phyloP scores from a whole-genome alignment of 495 filamentous ascomycete species.

The Hyphodiscus hymeniophilus region DNA sequence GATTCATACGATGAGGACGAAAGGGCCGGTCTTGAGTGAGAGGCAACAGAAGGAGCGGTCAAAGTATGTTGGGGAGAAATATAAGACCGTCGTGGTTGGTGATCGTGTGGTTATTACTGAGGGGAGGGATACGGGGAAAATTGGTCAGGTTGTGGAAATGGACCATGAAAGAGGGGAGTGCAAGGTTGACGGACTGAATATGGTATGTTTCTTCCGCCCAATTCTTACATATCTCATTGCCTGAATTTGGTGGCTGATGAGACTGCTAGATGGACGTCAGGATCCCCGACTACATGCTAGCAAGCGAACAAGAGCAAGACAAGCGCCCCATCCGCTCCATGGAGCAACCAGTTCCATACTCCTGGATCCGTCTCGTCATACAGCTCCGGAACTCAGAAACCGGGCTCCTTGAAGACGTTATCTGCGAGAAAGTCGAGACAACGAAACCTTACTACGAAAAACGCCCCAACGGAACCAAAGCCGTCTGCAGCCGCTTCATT shows the following conservation, averaged over 20 bases:
- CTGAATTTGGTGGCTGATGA: no score
- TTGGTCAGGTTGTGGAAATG: conserved; percentile 58
- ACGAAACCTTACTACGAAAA: conserved; percentile 29
- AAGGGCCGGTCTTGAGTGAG: conserved; percentile 14
- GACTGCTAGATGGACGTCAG: conserved; percentile 44
- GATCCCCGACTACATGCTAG: conserved; percentile 46
- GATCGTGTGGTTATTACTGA: conserved; percentile 75
- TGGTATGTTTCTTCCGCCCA: conserved; percentile 42
- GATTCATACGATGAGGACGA: conserved; percentile 2
- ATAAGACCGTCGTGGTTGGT: conserved; percentile 54
- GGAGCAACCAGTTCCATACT: conserved; percentile 50
- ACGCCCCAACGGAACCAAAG: conserved; percentile 14
- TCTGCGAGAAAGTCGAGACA: conserved; percentile 59
- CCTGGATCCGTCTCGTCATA: conserved; percentile 71
- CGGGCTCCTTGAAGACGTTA: conserved; percentile 55
- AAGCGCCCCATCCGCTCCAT: conserved; percentile 35
- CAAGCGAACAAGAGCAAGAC: conserved; percentile 27
- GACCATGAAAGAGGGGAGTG: conserved; percentile 48
- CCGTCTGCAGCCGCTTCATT: conserved; percentile 24
- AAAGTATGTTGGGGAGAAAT: conserved; percentile 35
- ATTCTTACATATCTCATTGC: not conserved
- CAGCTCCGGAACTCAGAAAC: conserved; percentile 57
- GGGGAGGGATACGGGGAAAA: conserved; percentile 72
- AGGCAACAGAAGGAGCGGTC: conserved; percentile 29
- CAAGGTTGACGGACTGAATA: conserved; percentile 53